Percentiles rank a stretch among this genome's conserved stretches.
Conservation (phyloP, 2,329 filamentous ascomycete genomes). For the Neonectria neomacrospora region DNA sequence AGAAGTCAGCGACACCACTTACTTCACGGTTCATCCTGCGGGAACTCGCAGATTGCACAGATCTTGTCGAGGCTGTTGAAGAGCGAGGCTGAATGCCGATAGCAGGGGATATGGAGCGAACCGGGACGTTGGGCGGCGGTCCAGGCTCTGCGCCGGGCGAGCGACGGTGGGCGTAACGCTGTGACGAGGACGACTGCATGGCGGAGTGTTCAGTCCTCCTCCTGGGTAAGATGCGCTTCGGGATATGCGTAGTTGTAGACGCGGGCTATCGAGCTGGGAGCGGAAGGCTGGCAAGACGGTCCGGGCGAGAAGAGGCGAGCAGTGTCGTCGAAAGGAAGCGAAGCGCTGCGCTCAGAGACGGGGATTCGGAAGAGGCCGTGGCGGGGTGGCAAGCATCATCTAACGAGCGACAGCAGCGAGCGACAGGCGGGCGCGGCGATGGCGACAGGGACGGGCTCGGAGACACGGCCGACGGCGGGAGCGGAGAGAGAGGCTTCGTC, state of each 20-base stretch:
- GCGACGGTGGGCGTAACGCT: conserved; percentile 67
- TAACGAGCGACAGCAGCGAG: conserved; percentile 37
- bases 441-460: conserved; percentile 17
- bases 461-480: conserved; percentile 9
- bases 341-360: conserved; percentile 36
- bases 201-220: conserved; percentile 17
- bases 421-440: conserved; percentile 20
- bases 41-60: conserved; percentile 55
- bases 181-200: conserved; percentile 52
- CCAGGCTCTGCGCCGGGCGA: conserved; percentile 72
- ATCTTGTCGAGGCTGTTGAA: conserved; percentile 75
- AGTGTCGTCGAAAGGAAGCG: conserved; percentile 28
- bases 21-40: conserved; percentile 51
- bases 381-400: conserved; percentile 44
- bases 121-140: conserved; percentile 65
- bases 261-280: conserved; percentile 11
- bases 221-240: conserved; percentile 15
- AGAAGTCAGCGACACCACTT: conserved; percentile 32
- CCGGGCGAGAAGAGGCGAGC: conserved; percentile 17
- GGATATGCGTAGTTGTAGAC: conserved; percentile 9
- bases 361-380: conserved; percentile 37
- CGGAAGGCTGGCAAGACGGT: conserved; percentile 9
- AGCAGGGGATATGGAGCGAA: conserved; percentile 70
- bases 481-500: conserved; percentile 7
- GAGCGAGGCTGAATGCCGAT: conserved; percentile 69